phyloP scores from a whole-genome alignment of 192 early-diverging fungal species.

The Chytriomyces sp. region DNA sequence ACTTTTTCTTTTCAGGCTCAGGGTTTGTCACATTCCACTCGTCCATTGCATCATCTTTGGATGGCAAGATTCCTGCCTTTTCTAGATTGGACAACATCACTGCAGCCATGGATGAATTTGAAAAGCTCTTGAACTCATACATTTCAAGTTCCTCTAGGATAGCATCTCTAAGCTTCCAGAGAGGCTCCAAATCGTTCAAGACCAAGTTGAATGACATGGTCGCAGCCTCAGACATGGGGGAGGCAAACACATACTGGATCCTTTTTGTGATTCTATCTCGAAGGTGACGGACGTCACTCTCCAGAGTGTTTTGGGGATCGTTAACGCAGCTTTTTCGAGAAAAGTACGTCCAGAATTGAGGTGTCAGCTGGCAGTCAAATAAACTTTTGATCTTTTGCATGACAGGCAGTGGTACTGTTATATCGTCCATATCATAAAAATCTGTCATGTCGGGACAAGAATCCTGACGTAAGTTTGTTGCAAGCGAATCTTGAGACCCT shows the following conservation, averaged over 20 bases:
- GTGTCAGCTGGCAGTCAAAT: background rate
- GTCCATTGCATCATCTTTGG: no score
- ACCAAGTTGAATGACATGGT: background rate
- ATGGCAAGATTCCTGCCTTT: background rate
- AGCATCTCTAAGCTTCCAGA: conserved; percentile 10
- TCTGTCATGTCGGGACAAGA: conserved; percentile 7
- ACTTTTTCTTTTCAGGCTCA: background rate
- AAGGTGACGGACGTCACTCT: background rate
- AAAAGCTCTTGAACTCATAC: background rate
- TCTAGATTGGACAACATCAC: no score
- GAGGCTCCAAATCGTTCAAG: conserved; percentile 23
- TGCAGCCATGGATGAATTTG: no score
- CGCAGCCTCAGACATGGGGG: background rate
- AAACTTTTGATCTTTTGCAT: background rate
- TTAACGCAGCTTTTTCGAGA: background rate
- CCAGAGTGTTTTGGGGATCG: background rate
- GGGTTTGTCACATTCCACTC: background rate
- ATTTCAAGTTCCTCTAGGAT: conserved; percentile 12
- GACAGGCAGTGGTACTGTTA: background rate
- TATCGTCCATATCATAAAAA: conserved; percentile 24
- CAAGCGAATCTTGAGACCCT: background rate
- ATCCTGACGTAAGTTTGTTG: background rate
- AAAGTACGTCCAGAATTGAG: conserved; percentile 1
- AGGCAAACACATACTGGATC: background rate
- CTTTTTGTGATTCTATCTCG: background rate